Base-by-base conservation (phyloP, 2,329 filamentous ascomycete genomes). In the Nannizzia gypsea region DNA sequence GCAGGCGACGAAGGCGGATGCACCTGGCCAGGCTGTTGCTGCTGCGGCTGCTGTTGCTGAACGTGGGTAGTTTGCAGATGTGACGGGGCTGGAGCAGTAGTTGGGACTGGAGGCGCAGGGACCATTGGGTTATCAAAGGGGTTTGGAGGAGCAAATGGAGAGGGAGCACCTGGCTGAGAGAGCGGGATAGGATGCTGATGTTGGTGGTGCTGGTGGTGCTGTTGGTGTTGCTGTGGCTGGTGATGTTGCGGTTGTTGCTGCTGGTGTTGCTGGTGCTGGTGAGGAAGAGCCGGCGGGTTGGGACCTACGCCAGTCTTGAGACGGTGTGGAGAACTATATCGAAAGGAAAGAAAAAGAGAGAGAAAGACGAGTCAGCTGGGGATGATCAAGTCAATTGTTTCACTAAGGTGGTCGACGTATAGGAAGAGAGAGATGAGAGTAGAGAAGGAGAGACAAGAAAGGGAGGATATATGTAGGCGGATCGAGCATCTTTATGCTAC, bases 111-210 rank as follows among this genome's bases (percentile, higher is more conserved):
- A 38, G 61, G 63, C 58, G 70, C 64, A 50, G 67, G 68, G 59
- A 71, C 72, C 68, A 77, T 77, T 42, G 72, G 71, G 61, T 54
- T 57, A 63, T 75, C 72, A 60, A 72, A 74, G 20, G 67, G 63
- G 63, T 68, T 65, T 57, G 73, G 66, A 54, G 50, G 50, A 54
- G 50, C 50, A 63, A 68, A 66, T 48, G 70, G 69, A 56, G 71
- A 73, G 26, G 71, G 67, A 59, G 72, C 67, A 26, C 70, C 64
- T 63, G 73, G 72, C 63, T 74, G 73, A 50, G 67, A 65, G 63
- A 75, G 63, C 48, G 73, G 69, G 50, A 54, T 26, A 17, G 50
- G 50, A 26, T 54, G 50, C 13, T 54, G 50, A 1, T 54, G 50
- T 15, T 54, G 50, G 9, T 54, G 50, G 13, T 54, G 46, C 22